Evolutionary conservation across 169 alveolate genomes (phyloP), one percentile per base, ranked within the genome.

Genomic region (Besnoitia besnoiti): DNA sequence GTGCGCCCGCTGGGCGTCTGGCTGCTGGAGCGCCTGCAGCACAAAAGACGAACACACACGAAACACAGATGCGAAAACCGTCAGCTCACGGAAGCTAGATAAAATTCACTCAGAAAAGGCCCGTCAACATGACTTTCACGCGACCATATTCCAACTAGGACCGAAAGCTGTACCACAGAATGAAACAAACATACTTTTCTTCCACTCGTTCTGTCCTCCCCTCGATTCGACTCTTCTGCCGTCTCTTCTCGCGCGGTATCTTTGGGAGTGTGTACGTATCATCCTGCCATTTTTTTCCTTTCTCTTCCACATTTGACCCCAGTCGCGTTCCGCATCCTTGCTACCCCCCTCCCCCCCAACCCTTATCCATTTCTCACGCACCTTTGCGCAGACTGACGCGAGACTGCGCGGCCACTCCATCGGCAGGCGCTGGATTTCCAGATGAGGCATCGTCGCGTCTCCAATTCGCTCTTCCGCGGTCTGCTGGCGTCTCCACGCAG

Each of bases 11-110:
- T 35, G 39, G 40, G 82, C 82, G 46, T 73, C 82, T 24, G 82
- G 82, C 24, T 73, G 82, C 82, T 73, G 82, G 4, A 73, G 82
- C 16, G 82, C 82, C 82, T 73, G 82, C 14, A 37, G 82, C 3
- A 39, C 12, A 16, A n/a, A 55, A 55, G 27, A 49, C 55, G 55
- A n/a, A n/a, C n/a, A n/a, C n/a, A n/a, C n/a, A n/a, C n/a, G n/a
- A n/a, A n/a, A n/a, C n/a, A n/a, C n/a, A n/a, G n/a, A n/a, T n/a
- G n/a, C n/a, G n/a, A n/a, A n/a, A n/a, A n/a, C n/a, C n/a, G n/a
- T n/a, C n/a, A n/a, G n/a, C n/a, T n/a, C n/a, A n/a, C n/a, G n/a
- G n/a, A n/a, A n/a, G n/a, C n/a, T n/a, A n/a, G n/a, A n/a, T n/a
- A n/a, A n/a, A n/a, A n/a, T n/a, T n/a, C n/a, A n/a, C n/a, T n/a